Conservation (phyloP, 1,139 yeast genomes). For the Pichia inconspicua region DNA sequence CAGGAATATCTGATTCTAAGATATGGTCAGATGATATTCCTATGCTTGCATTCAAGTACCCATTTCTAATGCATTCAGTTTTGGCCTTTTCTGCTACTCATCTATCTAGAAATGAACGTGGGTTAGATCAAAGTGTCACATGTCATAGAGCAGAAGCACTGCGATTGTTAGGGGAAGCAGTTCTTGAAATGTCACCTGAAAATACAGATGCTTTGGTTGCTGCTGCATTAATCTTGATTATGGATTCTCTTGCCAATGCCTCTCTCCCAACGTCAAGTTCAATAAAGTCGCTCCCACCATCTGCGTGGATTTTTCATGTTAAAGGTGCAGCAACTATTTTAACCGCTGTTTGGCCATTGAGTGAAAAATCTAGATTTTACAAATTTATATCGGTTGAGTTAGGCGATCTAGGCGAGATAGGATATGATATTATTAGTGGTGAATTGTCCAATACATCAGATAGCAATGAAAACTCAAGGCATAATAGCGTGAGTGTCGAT, state of each 20-base stretch:
- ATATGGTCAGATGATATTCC: conserved; percentile 90
- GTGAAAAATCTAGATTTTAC: conserved; percentile 66
- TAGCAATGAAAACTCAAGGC: conserved; percentile 12
- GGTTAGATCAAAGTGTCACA: conserved; percentile 77
- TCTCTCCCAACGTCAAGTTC: conserved; percentile 59
- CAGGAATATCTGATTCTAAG: conserved; percentile 80
- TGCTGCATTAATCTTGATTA: conserved; percentile 75
- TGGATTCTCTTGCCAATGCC: conserved; percentile 93
- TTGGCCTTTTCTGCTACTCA: conserved; percentile 91
- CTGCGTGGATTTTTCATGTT: conserved; percentile 95
- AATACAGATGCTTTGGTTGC: conserved; percentile 93
- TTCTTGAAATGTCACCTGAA: conserved; percentile 69
- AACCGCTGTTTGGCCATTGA: conserved; percentile 90
- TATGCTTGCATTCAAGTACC: conserved; percentile 76
- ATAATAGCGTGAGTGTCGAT: conserved; percentile 3
- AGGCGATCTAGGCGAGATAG: conserved; percentile 76
- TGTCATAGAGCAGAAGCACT: conserved; percentile 84
- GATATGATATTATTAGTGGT: conserved; percentile 41
- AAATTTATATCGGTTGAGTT: conserved; percentile 73
- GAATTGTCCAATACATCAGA: conserved; percentile 24
- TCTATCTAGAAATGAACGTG: conserved; percentile 65
- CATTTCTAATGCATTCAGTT: conserved; percentile 86
- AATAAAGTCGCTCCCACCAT: conserved; percentile 67
- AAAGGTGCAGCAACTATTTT: conserved; percentile 94
- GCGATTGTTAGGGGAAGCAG: conserved; percentile 73